Evolutionary conservation across 768 basidiomycete species (phyloP).

Genomic region (Lentinula boryana): DNA sequence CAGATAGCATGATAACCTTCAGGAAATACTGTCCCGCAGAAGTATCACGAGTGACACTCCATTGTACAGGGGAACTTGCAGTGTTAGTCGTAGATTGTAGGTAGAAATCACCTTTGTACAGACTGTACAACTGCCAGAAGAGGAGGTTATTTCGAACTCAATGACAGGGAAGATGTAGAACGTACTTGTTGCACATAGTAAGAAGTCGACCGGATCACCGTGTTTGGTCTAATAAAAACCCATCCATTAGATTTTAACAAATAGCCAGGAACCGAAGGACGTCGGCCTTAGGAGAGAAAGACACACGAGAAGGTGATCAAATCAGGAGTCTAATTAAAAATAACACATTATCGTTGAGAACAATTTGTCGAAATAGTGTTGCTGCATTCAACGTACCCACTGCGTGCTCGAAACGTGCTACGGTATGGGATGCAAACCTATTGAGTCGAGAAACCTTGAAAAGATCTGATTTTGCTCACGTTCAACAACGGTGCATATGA

Average conservation of each 20-base stretch:
- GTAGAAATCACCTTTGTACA: conserved; percentile 57
- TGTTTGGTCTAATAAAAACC: conserved; percentile 32
- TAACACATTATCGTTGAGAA: neutral
- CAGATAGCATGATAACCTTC: conserved; percentile 21
- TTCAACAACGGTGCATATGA: conserved; percentile 58
- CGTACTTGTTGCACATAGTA: conserved; percentile 57
- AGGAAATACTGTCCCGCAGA: conserved; percentile 14
- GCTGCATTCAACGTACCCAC: conserved; percentile 35
- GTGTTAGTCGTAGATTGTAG: conserved; percentile 56
- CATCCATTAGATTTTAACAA: neutral
- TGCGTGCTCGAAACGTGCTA: conserved; percentile 51
- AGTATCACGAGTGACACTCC: conserved; percentile 48
- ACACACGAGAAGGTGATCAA: conserved; percentile 52
- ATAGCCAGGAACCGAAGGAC: neutral
- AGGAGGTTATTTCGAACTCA: neutral
- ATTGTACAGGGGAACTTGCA: conserved; percentile 43
- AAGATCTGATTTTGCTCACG: conserved; percentile 17
- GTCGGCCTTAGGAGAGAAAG: neutral
- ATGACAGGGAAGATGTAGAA: neutral
- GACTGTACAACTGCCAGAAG: conserved; percentile 49
- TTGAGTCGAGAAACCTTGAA: neutral
- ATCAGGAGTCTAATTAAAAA: conserved; percentile 44
- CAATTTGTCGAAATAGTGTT: neutral
- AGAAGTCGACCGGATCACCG: conserved; percentile 54
- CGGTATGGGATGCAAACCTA: conserved; percentile 1